Conservation (phyloP, 306 rosid species). For the Ochetophila trinervis region DNA sequence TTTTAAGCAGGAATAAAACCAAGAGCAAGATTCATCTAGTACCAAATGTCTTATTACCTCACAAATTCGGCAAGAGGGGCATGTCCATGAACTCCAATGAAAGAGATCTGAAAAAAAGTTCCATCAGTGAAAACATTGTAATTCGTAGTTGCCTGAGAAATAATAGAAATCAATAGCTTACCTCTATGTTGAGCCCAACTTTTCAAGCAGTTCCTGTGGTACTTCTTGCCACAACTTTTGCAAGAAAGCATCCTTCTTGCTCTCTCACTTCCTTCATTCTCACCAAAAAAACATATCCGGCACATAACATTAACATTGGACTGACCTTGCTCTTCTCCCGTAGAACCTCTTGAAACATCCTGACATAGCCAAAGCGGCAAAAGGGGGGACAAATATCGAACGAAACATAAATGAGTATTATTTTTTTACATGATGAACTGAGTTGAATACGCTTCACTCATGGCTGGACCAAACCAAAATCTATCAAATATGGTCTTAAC, state of each 20-base stretch:
- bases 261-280: slow-evolving; percentile 81
- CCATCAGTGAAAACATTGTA: slow-evolving; percentile 6
- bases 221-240: slow-evolving; percentile 89
- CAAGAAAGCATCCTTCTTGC: slow-evolving; percentile 93
- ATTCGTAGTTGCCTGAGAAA: not conserved
- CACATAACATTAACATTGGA: slow-evolving; percentile 76
- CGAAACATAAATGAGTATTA: too few relatives aligned
- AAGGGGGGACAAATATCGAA: not conserved
- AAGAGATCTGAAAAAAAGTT: slow-evolving; percentile 44
- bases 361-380: slow-evolving; percentile 22
- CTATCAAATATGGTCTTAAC: too few relatives aligned
- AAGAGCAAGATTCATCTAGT: not conserved
- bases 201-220: slow-evolving; percentile 91
- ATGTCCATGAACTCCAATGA: slow-evolving; percentile 68
- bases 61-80: slow-evolving; percentile 58
- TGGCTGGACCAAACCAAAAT: too few relatives aligned
- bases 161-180: slow-evolving; percentile 23
- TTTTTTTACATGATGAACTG: too few relatives aligned
- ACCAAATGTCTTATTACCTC: slow-evolving; percentile 38
- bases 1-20: not conserved
- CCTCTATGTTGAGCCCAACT: slow-evolving; percentile 95
- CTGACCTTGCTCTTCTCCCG: slow-evolving; percentile 71
- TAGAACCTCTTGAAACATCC: slow-evolving; percentile 54
- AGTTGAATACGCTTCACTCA: not conserved
- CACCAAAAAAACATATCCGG: slow-evolving; percentile 88